Evolutionary conservation across 371 early-diverging fungal genomes (phyloP).

Genomic region (Actinomucor elegans): DNA sequence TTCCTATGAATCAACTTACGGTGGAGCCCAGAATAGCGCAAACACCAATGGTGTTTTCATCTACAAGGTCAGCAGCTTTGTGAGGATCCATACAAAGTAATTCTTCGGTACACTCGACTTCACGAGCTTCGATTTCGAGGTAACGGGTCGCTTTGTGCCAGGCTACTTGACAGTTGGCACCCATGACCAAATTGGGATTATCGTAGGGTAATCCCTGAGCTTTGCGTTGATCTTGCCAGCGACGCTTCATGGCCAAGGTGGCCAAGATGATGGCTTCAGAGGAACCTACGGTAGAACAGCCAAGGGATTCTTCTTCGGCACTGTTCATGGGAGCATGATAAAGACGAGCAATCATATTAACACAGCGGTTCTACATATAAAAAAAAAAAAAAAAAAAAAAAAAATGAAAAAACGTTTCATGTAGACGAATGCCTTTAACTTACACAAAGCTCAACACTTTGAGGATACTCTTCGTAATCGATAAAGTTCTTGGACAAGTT

Average conservation of each 20-base stretch:
- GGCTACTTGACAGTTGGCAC: conserved; percentile 70
- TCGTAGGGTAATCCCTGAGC: conserved; percentile 56
- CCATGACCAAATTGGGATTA: conserved; percentile 73
- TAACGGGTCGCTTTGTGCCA: conserved; percentile 52
- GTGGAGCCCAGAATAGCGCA: conserved; percentile 72
- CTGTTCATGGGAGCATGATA: conserved; percentile 56
- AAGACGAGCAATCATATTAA: conserved; percentile 67
- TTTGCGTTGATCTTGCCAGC: conserved; percentile 60
- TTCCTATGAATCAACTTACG: conserved; percentile 21
- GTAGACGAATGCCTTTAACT: too few relatives aligned
- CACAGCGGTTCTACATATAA: conserved; percentile 63
- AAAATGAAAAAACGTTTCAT: too few relatives aligned
- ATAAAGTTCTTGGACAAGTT: conserved; percentile 71
- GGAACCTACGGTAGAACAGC: conserved; percentile 69
- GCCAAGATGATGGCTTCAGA: conserved; percentile 76
- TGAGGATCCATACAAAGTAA: conserved; percentile 57
- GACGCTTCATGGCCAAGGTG: conserved; percentile 70
- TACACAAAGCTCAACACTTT: conserved; percentile 46
- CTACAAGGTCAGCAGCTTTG: conserved; percentile 58
- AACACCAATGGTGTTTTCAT: conserved; percentile 82
- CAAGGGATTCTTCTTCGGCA: conserved; percentile 43
- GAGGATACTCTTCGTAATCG: conserved; percentile 72
- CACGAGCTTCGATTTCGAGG: conserved; percentile 66
- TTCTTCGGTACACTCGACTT: conserved; percentile 53
- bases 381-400: background rate